Evolutionary conservation across 306 rosid genomes (phyloP), one percentile per base, ranked within the genome.

Genomic region (Corylus americana): DNA sequence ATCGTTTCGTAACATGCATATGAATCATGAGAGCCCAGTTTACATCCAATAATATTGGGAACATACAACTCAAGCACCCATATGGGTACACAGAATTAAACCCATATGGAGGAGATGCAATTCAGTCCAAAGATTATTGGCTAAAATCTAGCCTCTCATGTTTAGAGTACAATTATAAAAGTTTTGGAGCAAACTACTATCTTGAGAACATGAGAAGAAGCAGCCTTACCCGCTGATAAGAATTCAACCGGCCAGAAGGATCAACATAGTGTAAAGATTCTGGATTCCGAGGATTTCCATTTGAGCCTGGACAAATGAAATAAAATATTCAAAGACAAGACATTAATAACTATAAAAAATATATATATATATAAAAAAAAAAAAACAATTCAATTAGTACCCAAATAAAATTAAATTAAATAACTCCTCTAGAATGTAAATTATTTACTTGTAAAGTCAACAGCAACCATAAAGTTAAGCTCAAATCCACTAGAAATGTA

Each of bases 391-490:
- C 45, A 45, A 45, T 74, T 31, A 48, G 45, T 47, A 17, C 49
- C 35, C 37, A 58, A 72, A 8, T 4, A 63, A 3, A 62, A 59
- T 18, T 35, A 37, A n/a, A 47, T 22, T 3, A 74, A 18, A 50
- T 50, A 72, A 57, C 39, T 58, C 35, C 6, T 17, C 1, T 1
- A 69, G 55, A 70, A 69, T 22, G 64, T 48, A 27, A 20, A 55
- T 17, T 50, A 42, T 50, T 17, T 82, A 95, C 99, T 94, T 0
- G 96, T 95, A 88, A 95, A 92, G 76, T 95, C 98, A 17, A 95
- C 86, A 4, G 96, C 98, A 67, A 95, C 98, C 99, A 92, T 92
- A 79, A 91, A 95, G 84, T 93, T 95, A 20, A 95, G 90, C 86
- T 91, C 92, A 85, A 91, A 95, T 64, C 98, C 98, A 78, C 86